Conservation (phyloP, 176 grass and related monocot species). For the Oryza punctata region DNA sequence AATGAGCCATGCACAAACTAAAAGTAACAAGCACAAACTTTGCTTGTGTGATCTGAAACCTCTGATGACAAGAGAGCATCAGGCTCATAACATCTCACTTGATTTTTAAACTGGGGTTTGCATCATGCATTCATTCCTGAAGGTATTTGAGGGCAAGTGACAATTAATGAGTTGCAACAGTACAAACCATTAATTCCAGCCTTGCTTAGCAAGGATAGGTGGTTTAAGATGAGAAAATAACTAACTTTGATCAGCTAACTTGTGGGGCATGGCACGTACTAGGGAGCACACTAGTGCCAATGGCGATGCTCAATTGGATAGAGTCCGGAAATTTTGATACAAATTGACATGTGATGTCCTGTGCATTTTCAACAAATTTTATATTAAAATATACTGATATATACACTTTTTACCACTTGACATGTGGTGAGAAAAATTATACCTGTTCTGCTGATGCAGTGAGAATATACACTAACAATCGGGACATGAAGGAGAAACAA, state of each 20-base stretch:
- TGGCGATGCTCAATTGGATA: background rate
- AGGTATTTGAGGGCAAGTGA: background rate
- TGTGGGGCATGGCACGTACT: background rate
- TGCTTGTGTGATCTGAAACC: background rate
- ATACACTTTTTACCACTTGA: slow-evolving; percentile 1
- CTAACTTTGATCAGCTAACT: background rate
- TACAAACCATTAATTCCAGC: background rate
- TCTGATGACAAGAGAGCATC: background rate
- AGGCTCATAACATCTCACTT: background rate
- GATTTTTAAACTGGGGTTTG: background rate
- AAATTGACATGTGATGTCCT: background rate
- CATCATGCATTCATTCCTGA: background rate
- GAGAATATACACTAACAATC: background rate
- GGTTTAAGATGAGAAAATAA: background rate
- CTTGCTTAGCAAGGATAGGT: background rate
- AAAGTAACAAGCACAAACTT: slow-evolving; percentile 7
- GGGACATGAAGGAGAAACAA: background rate
- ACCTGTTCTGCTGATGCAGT: background rate
- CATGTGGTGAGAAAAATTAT: background rate
- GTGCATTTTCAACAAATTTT: background rate
- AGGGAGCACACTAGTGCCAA: background rate
- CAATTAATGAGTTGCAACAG: background rate
- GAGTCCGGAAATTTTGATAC: background rate
- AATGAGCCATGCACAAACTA: slow-evolving; percentile 24
- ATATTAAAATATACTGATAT: background rate